phyloP scores from a whole-genome alignment of 768 basidiomycete genomes.

The Tubosaeta sp. region DNA sequence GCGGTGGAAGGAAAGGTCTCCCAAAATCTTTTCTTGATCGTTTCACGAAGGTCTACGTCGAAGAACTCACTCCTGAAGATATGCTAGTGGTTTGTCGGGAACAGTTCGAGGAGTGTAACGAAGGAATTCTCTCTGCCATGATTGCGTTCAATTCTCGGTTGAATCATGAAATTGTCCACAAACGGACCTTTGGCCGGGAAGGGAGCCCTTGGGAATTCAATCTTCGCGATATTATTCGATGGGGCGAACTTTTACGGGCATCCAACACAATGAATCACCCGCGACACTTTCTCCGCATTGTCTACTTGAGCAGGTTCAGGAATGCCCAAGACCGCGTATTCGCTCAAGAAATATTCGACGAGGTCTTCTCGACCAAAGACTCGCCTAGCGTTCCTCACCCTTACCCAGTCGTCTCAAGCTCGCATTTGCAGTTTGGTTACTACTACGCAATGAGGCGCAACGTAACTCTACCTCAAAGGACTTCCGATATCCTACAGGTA shows the following conservation, averaged over 20 bases:
- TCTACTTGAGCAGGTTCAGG: conserved; percentile 88
- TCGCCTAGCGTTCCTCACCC: conserved; percentile 38
- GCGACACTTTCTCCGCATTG: conserved; percentile 55
- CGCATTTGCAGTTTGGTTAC: conserved; percentile 63
- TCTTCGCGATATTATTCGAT: conserved; percentile 87
- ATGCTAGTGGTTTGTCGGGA: conserved; percentile 72
- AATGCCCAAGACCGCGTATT: conserved; percentile 56
- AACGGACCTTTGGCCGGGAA: conserved; percentile 65
- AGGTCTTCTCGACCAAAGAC: conserved; percentile 39
- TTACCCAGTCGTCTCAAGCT: conserved; percentile 35
- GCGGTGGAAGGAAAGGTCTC: conserved; percentile 94
- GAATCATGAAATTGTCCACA: conserved; percentile 59
- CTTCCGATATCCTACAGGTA: conserved; percentile 52
- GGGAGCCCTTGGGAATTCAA: conserved; percentile 99
- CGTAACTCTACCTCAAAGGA: conserved; percentile 33
- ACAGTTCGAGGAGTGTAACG: conserved; percentile 60
- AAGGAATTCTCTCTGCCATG: conserved; percentile 61
- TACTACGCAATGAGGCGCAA: conserved; percentile 37
- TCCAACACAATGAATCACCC: conserved; percentile 43
- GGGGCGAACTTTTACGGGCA: conserved; percentile 58
- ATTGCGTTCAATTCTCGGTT: conserved; percentile 76
- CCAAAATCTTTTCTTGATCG: conserved; percentile 97
- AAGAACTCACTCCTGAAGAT: conserved; percentile 77
- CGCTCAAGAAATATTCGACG: conserved; percentile 52
- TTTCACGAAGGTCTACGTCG: conserved; percentile 95